Conservation (phyloP, 108 stramenopile genomes). For the Cyclotella kingstonii region DNA sequence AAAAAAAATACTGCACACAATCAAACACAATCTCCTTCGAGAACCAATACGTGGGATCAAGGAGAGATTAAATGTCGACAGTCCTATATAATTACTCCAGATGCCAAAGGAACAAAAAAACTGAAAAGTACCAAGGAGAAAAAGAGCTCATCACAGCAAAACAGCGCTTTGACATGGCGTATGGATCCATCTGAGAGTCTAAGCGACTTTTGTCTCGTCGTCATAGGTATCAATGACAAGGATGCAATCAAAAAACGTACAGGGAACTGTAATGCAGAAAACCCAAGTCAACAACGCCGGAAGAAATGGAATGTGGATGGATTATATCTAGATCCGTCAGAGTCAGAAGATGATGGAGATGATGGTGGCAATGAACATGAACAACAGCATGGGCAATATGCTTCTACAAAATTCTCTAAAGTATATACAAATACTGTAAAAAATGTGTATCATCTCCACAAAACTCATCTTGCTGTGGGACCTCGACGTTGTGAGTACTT, state of each 20-base stretch:
- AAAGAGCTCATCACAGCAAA: neutral
- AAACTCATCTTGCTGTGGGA: slow-evolving; percentile 54
- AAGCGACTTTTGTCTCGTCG: slow-evolving; percentile 45
- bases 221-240: slow-evolving; percentile 48
- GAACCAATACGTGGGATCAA: neutral
- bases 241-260: slow-evolving; percentile 18
- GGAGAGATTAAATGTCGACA: neutral
- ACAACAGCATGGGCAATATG: neutral
- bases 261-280: slow-evolving; percentile 2
- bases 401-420: too few species aligned
- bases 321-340: slow-evolving; percentile 35
- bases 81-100: neutral
- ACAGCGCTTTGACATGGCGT: slow-evolving; percentile 42
- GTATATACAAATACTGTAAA: neutral
- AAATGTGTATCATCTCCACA: slow-evolving; percentile 51
- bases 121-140: neutral
- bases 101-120: neutral
- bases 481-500: slow-evolving; percentile 55
- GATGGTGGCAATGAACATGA: slow-evolving; percentile 4
- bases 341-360: slow-evolving; percentile 20
- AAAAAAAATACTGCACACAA: too few species aligned
- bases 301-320: slow-evolving; percentile 42
- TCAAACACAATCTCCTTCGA: too few species aligned
- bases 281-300: slow-evolving; percentile 12
- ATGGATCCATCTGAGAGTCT: slow-evolving; percentile 53